Conservation (phyloP, 2,329 filamentous ascomycete genomes). For the Leptographium procerum region DNA sequence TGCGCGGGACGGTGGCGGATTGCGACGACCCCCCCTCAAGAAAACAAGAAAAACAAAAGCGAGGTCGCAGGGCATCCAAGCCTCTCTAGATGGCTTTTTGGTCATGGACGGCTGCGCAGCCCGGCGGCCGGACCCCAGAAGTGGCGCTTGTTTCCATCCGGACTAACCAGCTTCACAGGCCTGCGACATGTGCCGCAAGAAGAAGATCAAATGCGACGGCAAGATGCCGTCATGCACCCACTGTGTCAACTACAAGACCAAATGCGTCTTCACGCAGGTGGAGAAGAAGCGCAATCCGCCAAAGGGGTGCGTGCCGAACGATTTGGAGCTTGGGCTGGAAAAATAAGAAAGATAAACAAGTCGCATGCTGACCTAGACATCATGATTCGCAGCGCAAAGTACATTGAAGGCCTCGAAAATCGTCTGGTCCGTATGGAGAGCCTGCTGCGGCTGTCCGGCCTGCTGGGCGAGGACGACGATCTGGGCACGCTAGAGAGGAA, state of each 20-base stretch:
- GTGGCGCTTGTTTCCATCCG: not conserved
- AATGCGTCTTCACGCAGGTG: slow-evolving; percentile 93
- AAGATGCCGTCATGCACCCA: slow-evolving; percentile 91
- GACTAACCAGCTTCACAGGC: slow-evolving; percentile 39
- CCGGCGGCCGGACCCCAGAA: too few species aligned
- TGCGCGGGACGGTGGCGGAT: too few species aligned
- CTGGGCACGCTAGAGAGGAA: slow-evolving; percentile 79
- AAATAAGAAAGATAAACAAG: not conserved
- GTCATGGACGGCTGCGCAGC: too few species aligned
- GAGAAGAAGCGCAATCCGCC: slow-evolving; percentile 98
- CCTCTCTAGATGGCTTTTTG: too few species aligned
- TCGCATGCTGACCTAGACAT: not conserved
- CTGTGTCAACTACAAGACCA: slow-evolving; percentile 95
- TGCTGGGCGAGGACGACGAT: slow-evolving; percentile 81
- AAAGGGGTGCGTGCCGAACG: slow-evolving; percentile 63
- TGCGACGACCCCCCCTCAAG: too few species aligned
- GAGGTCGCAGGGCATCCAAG: too few species aligned
- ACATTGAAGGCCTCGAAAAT: slow-evolving; percentile 94
- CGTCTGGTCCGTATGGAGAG: slow-evolving; percentile 93
- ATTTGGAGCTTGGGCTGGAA: not conserved
- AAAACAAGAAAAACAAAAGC: too few species aligned
- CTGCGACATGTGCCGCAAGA: slow-evolving; percentile 93
- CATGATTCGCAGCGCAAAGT: slow-evolving; percentile 62
- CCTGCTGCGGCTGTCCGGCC: slow-evolving; percentile 71
- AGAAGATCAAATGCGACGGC: slow-evolving; percentile 96